Base-by-base conservation (phyloP, 306 rosid species). In the Sicyos baderoa region DNA sequence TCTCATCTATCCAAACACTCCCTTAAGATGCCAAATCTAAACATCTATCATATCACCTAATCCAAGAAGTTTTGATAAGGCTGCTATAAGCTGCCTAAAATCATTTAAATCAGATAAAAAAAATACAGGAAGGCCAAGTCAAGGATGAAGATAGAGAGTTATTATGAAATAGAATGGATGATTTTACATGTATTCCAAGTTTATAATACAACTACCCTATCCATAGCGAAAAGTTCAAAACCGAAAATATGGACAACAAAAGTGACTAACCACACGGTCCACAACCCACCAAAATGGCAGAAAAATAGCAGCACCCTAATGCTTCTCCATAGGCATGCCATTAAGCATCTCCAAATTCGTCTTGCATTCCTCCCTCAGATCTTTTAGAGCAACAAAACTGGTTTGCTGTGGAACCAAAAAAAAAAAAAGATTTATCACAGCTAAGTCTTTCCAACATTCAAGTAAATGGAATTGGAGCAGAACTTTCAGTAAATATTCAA, bases 301-400 rank as follows among this genome's bases (percentile, higher is more conserved):
- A 15, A 80, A 15, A 79, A 44, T 1, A 12, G 61, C 32, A 27
- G 49, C 64, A 51, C 32, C 35, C 79, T 87, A 88, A 10, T 68
- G 84, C 72, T 78, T 79, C 72, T 81, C 86, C 48, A 65, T 65
- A 61, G 79, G 79, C 80, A 51, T 73, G 72, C 72, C 82, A 27
- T 81, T 75, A 53, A 77, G 73, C 76, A 32, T 79, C 80, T 79
- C 97, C 68, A 89, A 82, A 68, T 83, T 89, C 56, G 44, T 79
- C 85, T 88, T 90, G 97, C 95, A 93, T 74, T 67, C 77, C 78
- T 90, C 94, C 79, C 94, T 90, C 85, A 93, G 61, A 14, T 82
- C 84, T 85, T 82, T 88, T 6, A 89, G 79, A 13, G 57, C 16
- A 42, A 77, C 82, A 76, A 78, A 86, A 61, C 71, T 81, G 69